Conservation (phyloP, 73 alveolate genomes). For the Halteria grandinella region DNA sequence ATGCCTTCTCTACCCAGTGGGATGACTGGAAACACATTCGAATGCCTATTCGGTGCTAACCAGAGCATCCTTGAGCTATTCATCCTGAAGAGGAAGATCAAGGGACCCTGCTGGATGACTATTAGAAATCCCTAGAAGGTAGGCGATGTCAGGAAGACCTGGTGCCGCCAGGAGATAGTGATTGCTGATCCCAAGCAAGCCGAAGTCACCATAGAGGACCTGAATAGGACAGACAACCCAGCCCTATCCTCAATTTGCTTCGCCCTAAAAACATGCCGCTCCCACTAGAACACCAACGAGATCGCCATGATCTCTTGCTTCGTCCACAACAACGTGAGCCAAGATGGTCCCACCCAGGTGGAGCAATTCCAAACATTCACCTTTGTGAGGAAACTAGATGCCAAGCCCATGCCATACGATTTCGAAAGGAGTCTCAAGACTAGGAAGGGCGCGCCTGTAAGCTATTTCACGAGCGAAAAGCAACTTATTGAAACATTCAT, state of each 20-base stretch:
- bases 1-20: constrained; percentile 75
- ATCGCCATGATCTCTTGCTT: constrained; percentile 77
- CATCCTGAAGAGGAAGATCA: constrained; percentile 82
- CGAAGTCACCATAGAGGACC: constrained; percentile 71
- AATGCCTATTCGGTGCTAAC: constrained; percentile 83
- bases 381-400: constrained; percentile 73
- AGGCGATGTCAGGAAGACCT: constrained; percentile 71
- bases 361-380: constrained; percentile 65
- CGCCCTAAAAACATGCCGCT: constrained; percentile 72
- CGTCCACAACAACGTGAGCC: constrained; percentile 69
- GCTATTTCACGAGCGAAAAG: constrained; percentile 78
- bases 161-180: constrained; percentile 81
- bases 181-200: constrained; percentile 73
- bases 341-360: constrained; percentile 74
- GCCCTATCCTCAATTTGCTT: constrained; percentile 82
- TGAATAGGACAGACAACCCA: constrained; percentile 75
- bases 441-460: constrained; percentile 40
- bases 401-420: constrained; percentile 61
- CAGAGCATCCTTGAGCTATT: constrained; percentile 89
- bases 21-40: constrained; percentile 76
- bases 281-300: constrained; percentile 76
- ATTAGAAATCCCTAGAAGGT: constrained; percentile 74
- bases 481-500: constrained; percentile 80
- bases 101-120: constrained; percentile 98
- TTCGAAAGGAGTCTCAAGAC: constrained; percentile 10